Percentiles rank a stretch among this genome's conserved stretches.
Evolutionary conservation across 2,329 filamentous ascomycete genomes (phyloP).

Genomic region (Aspergillus hiratsukae): DNA sequence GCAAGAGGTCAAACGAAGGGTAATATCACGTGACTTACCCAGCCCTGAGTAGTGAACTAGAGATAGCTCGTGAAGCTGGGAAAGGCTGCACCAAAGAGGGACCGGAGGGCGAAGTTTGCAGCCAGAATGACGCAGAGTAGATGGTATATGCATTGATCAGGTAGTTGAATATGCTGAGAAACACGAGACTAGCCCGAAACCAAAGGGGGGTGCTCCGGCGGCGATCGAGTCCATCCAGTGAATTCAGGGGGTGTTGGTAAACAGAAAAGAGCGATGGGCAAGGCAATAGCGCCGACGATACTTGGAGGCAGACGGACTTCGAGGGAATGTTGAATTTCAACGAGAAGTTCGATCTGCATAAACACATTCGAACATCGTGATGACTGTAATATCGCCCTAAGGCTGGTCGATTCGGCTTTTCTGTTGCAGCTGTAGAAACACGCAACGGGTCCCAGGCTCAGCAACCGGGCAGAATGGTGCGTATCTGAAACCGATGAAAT

Average conservation of each 20-base stretch:
- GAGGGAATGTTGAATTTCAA: not conserved
- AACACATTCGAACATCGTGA: not conserved
- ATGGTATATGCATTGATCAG: slow-evolving; percentile 41
- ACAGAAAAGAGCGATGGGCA: slow-evolving; percentile 56
- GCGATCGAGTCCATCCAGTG: slow-evolving; percentile 37
- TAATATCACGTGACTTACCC: slow-evolving; percentile 7
- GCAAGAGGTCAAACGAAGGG: not conserved
- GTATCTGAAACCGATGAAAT: not conserved
- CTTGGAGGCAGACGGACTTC: slow-evolving; percentile 51
- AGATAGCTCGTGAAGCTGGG: slow-evolving; percentile 45
- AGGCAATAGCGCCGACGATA: slow-evolving; percentile 44
- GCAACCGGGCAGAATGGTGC: not conserved
- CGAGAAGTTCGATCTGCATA: not conserved
- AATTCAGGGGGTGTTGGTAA: slow-evolving; percentile 48
- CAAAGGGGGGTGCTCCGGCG: slow-evolving; percentile 34
- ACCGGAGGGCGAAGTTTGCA: slow-evolving; percentile 42
- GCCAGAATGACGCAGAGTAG: slow-evolving; percentile 38
- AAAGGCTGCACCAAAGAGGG: slow-evolving; percentile 42
- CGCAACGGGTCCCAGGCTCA: not conserved
- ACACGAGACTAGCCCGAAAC: slow-evolving; percentile 40
- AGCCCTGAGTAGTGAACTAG: slow-evolving; percentile 40
- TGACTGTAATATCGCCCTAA: not conserved
- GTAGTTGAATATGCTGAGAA: slow-evolving; percentile 39
- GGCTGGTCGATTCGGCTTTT: not conserved
- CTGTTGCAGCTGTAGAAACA: not conserved